A percentile compares a stretch with the other conserved stretches of the same genome.
These are phyloP conservation scores for Dioscorea zingiberensis DNA, from an alignment of 106 monocot genomes.

Conservation along the genomic window DNA sequence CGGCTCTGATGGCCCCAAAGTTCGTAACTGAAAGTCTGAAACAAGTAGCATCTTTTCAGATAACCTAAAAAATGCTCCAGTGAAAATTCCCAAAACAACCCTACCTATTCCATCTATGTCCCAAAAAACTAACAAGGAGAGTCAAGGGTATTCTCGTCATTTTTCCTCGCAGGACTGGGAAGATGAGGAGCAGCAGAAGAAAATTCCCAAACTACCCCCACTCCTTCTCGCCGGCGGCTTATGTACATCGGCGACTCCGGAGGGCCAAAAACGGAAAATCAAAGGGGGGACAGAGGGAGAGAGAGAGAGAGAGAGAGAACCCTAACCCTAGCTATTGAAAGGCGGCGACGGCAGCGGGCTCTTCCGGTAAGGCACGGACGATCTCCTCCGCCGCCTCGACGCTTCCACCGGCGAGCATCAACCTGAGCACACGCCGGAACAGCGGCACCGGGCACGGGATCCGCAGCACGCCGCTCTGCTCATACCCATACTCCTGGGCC, in stretches of 20 bases:
- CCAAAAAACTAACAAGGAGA: not conserved
- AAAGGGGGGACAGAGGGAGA: not conserved
- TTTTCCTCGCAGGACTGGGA: not conserved
- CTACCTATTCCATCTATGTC: no score
- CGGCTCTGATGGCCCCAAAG: no score
- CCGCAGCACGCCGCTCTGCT: conserved; percentile 48
- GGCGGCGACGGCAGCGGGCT: not conserved
- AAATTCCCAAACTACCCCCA: not conserved
- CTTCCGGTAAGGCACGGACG: not conserved
- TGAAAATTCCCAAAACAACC: no score
- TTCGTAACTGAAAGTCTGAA: no score
- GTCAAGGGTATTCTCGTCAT: not conserved
- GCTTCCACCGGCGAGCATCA: conserved; percentile 4
- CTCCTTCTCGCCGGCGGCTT: not conserved
- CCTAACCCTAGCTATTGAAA: not conserved
- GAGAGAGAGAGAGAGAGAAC: not conserved
- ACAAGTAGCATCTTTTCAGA: no score
- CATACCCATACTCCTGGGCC: conserved; percentile 70
- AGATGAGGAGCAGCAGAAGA: not conserved
- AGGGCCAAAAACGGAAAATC: not conserved
- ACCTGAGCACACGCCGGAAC: conserved; percentile 28
- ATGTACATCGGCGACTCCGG: not conserved
- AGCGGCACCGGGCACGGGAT: conserved; percentile 54
- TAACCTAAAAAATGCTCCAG: no score
- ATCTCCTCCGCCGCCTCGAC: conserved; percentile 2